Conservation (phyloP, 139 green algal genomes). For the Tetraselmis chui region DNA sequence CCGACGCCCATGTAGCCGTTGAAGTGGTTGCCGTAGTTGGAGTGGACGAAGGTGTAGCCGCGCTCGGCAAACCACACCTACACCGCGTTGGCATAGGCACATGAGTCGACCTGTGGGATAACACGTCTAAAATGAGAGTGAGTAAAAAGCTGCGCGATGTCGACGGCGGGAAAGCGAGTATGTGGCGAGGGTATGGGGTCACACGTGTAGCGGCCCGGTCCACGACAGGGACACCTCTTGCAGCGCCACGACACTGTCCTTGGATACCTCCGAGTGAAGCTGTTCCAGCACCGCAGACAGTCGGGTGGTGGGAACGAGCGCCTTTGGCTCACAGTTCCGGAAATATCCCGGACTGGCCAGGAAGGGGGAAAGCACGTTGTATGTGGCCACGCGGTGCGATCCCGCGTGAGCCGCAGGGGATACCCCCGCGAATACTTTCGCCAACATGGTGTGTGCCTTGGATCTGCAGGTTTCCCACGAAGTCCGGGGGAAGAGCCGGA, state of each 20-base stretch:
- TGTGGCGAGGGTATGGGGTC: too few species aligned
- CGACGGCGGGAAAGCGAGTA: too few species aligned
- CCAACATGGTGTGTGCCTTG: neutral
- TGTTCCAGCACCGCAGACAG: neutral
- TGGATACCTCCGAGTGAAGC: constrained; percentile 10
- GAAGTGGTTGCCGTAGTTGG: constrained; percentile 3
- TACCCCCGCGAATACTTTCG: neutral
- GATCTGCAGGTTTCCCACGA: too few species aligned
- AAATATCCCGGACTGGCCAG: constrained; percentile 4
- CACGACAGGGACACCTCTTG: constrained; percentile 6
- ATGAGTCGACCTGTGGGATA: too few species aligned
- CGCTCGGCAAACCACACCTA: constrained; percentile 7
- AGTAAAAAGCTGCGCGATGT: too few species aligned
- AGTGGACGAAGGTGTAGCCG: constrained; percentile 2
- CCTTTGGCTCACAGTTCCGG: constrained; percentile 1
- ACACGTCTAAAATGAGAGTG: too few species aligned
- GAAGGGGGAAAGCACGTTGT: constrained; percentile 11
- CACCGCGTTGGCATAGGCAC: too few species aligned
- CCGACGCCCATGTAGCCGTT: constrained; percentile 13
- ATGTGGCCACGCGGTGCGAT: neutral
- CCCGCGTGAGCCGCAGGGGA: neutral
- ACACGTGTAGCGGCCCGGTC: constrained; percentile 9
- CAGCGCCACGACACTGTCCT: neutral
- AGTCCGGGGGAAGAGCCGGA: too few species aligned
- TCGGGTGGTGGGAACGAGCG: neutral